Percentiles rank a stretch among this genome's conserved stretches.
Conservation (phyloP, 495 filamentous ascomycete species). For the Xylaria acuta region DNA sequence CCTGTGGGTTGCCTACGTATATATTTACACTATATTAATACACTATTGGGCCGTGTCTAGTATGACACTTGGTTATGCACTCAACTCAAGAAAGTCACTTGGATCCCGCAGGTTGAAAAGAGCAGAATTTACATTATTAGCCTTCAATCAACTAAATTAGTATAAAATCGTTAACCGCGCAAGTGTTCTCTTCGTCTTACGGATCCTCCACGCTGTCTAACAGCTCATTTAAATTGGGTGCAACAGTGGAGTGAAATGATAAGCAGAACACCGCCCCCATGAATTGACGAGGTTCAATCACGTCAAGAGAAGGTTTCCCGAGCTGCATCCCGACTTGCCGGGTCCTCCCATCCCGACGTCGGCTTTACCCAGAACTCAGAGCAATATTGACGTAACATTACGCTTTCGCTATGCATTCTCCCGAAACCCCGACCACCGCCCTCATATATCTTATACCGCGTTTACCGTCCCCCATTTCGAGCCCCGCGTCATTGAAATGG, state of each 20-base stretch:
- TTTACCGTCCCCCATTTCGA: not conserved
- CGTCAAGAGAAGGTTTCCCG: not conserved
- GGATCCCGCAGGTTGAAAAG: not conserved
- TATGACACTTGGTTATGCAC: not conserved
- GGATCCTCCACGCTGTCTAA: too few relatives aligned
- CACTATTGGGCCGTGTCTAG: not conserved
- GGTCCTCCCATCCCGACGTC: constrained; percentile 10
- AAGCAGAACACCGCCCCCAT: not conserved
- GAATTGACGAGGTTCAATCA: not conserved
- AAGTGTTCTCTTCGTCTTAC: too few relatives aligned
- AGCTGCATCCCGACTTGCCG: constrained; percentile 1
- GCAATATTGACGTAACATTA: constrained; percentile 40
- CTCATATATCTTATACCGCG: constrained; percentile 2
- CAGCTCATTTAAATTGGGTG: not conserved
- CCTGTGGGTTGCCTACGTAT: not conserved
- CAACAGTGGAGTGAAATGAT: not conserved
- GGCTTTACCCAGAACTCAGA: constrained; percentile 42
- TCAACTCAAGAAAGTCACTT: not conserved
- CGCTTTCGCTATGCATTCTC: constrained; percentile 27
- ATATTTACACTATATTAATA: constrained; percentile 11
- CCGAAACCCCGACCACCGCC: constrained; percentile 18
- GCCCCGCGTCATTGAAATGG: constrained; percentile 20
- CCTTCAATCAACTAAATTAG: too few relatives aligned
- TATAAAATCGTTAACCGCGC: too few relatives aligned
- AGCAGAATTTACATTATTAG: too few relatives aligned